Evolutionary conservation across 495 filamentous ascomycete genomes (phyloP).

Genomic region (Pseudomonodictys pantanalensis): DNA sequence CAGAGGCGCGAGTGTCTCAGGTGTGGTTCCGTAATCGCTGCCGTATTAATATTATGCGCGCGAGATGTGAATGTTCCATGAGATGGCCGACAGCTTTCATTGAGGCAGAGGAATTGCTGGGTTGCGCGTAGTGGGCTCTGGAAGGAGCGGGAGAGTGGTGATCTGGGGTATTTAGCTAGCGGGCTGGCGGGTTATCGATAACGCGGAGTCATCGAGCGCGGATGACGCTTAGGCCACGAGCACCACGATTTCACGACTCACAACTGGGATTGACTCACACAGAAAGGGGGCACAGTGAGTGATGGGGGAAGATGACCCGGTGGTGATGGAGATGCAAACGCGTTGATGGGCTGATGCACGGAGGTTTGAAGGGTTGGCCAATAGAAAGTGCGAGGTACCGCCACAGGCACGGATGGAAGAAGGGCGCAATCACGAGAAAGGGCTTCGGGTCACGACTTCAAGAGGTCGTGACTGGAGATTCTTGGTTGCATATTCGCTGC

Average conservation of each 20-base stretch:
- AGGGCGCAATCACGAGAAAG: constrained; percentile 15
- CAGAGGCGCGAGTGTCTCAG: neutral
- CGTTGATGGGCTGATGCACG: neutral
- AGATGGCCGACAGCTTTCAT: constrained; percentile 10
- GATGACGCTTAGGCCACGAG: constrained; percentile 10
- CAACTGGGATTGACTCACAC: neutral
- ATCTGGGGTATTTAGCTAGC: neutral
- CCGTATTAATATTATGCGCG: neutral
- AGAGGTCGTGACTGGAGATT: too few species aligned
- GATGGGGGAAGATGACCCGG: neutral
- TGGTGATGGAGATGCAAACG: neutral
- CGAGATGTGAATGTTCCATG: constrained; percentile 16
- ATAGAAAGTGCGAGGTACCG: neutral
- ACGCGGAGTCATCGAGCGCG: constrained; percentile 4
- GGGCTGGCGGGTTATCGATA: constrained; percentile 9
- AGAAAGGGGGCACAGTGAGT: neutral
- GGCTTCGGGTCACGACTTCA: too few species aligned
- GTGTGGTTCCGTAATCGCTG: constrained; percentile 9
- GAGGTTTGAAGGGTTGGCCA: too few species aligned
- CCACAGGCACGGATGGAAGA: neutral
- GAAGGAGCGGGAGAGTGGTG: neutral
- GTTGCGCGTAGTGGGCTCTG: neutral
- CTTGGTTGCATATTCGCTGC: too few species aligned
- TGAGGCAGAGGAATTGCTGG: constrained; percentile 11
- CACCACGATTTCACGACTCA: neutral